phyloP scores from a whole-genome alignment of 768 basidiomycete genomes.

The Psilocybe subaeruginosa region DNA sequence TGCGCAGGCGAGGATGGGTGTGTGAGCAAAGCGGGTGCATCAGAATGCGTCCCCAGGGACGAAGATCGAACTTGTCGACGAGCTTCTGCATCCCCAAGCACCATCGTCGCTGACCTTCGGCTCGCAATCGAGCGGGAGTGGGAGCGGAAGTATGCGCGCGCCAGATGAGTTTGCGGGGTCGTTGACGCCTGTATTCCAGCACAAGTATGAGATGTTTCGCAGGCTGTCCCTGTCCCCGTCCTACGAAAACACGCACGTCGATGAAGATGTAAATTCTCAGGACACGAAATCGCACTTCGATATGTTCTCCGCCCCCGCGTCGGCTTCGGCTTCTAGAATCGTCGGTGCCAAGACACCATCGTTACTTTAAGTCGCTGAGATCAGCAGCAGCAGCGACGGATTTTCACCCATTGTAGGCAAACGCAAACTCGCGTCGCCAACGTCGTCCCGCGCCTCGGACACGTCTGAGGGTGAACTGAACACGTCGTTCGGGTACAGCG shows the following conservation, averaged over 20 bases:
- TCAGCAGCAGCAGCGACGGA: neutral
- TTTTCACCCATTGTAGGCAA: neutral
- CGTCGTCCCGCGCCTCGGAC: slow-evolving; percentile 50
- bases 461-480: slow-evolving; percentile 72
- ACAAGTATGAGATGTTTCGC: slow-evolving; percentile 15
- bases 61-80: slow-evolving; percentile 20
- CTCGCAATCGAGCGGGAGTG: slow-evolving; percentile 21
- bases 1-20: slow-evolving; percentile 33
- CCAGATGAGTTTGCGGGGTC: slow-evolving; percentile 25
- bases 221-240: neutral
- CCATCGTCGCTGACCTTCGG: slow-evolving; percentile 44
- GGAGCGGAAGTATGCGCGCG: slow-evolving; percentile 9
- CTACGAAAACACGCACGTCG: neutral
- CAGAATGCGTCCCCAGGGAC: slow-evolving; percentile 24
- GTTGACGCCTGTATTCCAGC: slow-evolving; percentile 38
- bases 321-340: slow-evolving; percentile 28
- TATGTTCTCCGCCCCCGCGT: slow-evolving; percentile 14
- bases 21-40: slow-evolving; percentile 16
- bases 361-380: slow-evolving; percentile 1
- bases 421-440: neutral
- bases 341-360: slow-evolving; percentile 33
- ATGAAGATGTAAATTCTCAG: neutral
- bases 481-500: slow-evolving; percentile 76
- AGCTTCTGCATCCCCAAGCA: slow-evolving; percentile 26
- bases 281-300: slow-evolving; percentile 23